Evolutionary conservation across 176 grass and related monocot species (phyloP).

Genomic region (Oropetium thomaeum): DNA sequence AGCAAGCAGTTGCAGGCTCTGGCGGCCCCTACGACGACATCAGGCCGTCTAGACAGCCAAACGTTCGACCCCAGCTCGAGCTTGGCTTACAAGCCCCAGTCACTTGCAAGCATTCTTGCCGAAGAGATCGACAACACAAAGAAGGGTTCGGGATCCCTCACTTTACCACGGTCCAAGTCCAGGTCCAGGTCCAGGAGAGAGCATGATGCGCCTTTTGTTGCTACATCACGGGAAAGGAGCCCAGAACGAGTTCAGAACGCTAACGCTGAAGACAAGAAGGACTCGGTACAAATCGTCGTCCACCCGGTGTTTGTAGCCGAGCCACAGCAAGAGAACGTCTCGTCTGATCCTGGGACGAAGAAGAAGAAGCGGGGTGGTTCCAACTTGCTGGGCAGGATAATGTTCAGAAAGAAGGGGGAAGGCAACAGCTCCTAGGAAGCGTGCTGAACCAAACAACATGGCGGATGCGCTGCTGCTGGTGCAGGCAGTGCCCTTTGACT

Average conservation of each 20-base stretch:
- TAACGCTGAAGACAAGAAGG: neutral
- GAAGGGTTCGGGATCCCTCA: conserved; percentile 1
- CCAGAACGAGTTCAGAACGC: neutral
- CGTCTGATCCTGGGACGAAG: conserved; percentile 38
- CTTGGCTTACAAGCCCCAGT: conserved; percentile 38
- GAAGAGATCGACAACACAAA: conserved; percentile 4
- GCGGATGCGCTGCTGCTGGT: neutral
- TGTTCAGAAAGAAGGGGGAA: conserved; percentile 52
- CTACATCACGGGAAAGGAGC: neutral
- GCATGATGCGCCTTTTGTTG: neutral
- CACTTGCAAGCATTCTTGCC: conserved; percentile 40
- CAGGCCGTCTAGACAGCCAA: no score
- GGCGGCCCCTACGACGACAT: conserved; percentile 17
- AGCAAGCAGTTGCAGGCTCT: conserved; percentile 64
- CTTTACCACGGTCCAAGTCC: neutral
- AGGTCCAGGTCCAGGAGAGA: conserved; percentile 21
- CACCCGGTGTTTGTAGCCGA: neutral
- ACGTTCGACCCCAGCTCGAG: no score
- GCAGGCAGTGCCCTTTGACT: neutral
- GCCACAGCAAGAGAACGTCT: neutral
- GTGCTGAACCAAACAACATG: neutral
- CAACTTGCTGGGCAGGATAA: conserved; percentile 61
- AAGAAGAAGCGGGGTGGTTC: conserved; percentile 58
- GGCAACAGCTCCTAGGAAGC: neutral
- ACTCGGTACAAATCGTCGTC: neutral